Percentiles rank a stretch among this genome's conserved stretches.
phyloP scores from a whole-genome alignment of 1,284 basidiomycete species.

The Butyriboletus pseudospeciosus region DNA sequence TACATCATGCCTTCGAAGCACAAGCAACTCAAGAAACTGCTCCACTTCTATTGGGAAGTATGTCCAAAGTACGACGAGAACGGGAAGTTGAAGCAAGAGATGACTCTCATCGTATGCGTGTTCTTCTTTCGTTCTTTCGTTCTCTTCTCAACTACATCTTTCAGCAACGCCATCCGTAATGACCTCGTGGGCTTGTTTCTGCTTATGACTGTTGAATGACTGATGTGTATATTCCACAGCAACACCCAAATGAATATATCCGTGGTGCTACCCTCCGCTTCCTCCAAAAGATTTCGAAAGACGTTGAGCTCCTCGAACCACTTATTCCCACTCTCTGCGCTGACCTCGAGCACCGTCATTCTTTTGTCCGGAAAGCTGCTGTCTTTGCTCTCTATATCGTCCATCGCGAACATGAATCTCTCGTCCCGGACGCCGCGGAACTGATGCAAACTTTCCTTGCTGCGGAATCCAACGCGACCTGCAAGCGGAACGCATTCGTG shows the following conservation, averaged over 20 bases:
- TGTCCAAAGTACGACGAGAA: slow-evolving; percentile 98
- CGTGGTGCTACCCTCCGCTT: slow-evolving; percentile 96
- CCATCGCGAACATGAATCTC: slow-evolving; percentile 89
- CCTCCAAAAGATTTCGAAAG: slow-evolving; percentile 92
- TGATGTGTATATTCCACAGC: slow-evolving; percentile 43
- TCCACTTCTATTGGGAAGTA: slow-evolving; percentile 99
- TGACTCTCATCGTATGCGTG: slow-evolving; percentile 97
- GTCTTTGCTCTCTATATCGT: slow-evolving; percentile 96
- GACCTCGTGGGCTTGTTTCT: slow-evolving; percentile 66
- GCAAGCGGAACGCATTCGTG: slow-evolving; percentile 96
- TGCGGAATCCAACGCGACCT: slow-evolving; percentile 95
- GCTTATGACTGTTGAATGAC: background rate
- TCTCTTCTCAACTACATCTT: slow-evolving; percentile 10
- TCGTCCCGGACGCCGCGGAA: slow-evolving; percentile 96
- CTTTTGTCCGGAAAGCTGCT: slow-evolving; percentile 98
- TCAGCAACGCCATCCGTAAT: slow-evolving; percentile 93
- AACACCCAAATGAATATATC: slow-evolving; percentile 99
- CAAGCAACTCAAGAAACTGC: slow-evolving; percentile 97
- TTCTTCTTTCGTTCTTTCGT: background rate
- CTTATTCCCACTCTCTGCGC: slow-evolving; percentile 90
- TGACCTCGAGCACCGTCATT: slow-evolving; percentile 97
- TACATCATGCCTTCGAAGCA: slow-evolving; percentile 83
- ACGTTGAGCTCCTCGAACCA: slow-evolving; percentile 93
- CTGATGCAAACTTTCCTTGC: slow-evolving; percentile 95
- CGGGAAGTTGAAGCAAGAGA: slow-evolving; percentile 99